These are phyloP conservation scores for Verticillium tricorpus DNA, from an alignment of 2,329 filamentous ascomycete genomes.

Conservation along the genomic window DNA sequence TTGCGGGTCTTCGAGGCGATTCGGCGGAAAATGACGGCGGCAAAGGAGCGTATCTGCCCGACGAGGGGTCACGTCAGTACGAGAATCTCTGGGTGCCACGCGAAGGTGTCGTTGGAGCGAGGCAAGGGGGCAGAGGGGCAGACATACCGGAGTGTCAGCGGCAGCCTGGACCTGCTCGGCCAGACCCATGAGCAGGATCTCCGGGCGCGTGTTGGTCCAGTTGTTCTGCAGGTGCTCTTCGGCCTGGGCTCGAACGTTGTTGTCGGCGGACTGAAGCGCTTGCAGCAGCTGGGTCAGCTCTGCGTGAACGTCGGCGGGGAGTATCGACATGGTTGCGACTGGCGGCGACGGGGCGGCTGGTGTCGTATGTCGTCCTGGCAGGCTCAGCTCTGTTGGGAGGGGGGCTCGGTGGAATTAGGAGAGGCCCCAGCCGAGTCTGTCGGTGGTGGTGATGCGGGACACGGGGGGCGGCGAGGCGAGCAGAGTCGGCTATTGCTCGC, in stretches of 20 bases:
- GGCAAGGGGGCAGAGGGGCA: conserved; percentile 7
- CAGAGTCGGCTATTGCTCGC: not conserved
- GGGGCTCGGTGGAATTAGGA: too few relatives aligned
- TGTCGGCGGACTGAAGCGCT: conserved; percentile 86
- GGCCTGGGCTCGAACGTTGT: conserved; percentile 75
- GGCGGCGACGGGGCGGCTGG: not conserved
- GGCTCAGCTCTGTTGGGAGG: too few relatives aligned
- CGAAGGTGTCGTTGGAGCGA: not conserved
- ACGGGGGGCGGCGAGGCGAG: not conserved
- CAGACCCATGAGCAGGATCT: conserved; percentile 87
- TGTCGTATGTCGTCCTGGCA: not conserved
- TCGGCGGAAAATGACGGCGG: conserved; percentile 88
- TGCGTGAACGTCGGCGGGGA: conserved; percentile 77
- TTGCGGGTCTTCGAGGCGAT: conserved; percentile 89
- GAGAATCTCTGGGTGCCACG: not conserved
- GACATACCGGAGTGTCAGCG: conserved; percentile 63
- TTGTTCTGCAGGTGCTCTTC: conserved; percentile 88
- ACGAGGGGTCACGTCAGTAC: not conserved
- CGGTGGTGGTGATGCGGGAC: not conserved
- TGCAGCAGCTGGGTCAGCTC: conserved; percentile 83
- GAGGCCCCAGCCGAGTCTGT: not conserved
- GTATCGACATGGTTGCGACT: conserved; percentile 67
- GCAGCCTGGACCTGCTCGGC: conserved; percentile 84
- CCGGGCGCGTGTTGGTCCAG: conserved; percentile 79
- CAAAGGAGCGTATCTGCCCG: conserved; percentile 76